These are phyloP conservation scores for Sherardia arvensis DNA, from an alignment of 257 asterid genomes.

Conservation along the genomic window DNA sequence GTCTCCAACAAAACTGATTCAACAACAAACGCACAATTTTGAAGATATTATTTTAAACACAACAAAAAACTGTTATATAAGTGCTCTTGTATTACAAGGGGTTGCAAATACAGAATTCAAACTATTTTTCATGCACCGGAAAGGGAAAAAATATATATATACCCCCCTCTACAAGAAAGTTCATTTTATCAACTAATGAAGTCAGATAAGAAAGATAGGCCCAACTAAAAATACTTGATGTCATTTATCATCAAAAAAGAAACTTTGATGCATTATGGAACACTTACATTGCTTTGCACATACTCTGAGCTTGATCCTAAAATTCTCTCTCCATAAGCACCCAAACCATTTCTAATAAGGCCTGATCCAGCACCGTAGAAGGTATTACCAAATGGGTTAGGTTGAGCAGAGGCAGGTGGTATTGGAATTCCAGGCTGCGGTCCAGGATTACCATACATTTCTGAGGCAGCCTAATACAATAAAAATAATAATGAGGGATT, in stretches of 20 bases:
- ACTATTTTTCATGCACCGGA: too few species aligned
- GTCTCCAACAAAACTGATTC: too few species aligned
- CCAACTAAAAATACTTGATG: too few species aligned
- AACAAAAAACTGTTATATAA: too few species aligned
- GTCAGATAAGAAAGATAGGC: too few species aligned
- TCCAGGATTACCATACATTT: neutral
- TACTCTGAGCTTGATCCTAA: neutral
- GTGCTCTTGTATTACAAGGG: too few species aligned
- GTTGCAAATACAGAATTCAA: too few species aligned
- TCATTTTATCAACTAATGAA: too few species aligned
- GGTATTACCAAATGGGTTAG: neutral
- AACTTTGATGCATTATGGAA: constrained; percentile 5
- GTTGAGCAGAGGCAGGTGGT: neutral
- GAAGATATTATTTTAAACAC: too few species aligned
- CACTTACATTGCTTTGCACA: neutral
- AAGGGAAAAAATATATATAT: too few species aligned
- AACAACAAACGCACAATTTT: too few species aligned
- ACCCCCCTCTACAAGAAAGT: too few species aligned
- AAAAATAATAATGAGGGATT: neutral
- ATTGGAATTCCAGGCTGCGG: neutral
- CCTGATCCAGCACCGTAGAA: neutral
- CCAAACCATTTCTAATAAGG: neutral
- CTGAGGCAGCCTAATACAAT: neutral
- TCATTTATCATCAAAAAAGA: constrained; percentile 10
- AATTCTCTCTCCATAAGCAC: neutral